phyloP scores from a whole-genome alignment of 805 yeast genomes.

The Groenewaldozyma salmanticensis region DNA sequence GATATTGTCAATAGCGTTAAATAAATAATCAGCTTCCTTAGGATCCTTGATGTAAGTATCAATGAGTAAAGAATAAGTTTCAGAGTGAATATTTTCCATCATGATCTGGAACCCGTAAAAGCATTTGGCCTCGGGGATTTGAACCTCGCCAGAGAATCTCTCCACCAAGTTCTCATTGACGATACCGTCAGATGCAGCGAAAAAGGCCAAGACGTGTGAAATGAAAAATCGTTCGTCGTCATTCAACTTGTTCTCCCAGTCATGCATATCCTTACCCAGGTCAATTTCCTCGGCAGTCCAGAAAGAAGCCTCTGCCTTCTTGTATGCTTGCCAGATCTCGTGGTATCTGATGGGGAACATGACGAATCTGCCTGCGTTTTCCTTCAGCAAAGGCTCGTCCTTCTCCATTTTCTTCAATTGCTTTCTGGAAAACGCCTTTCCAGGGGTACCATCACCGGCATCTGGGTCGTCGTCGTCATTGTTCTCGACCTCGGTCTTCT shows the following conservation, averaged over 20 bases:
- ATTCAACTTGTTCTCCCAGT: conserved; percentile 84
- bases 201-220: conserved; percentile 90
- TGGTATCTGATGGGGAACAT: conserved; percentile 94
- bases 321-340: conserved; percentile 98
- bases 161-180: conserved; percentile 97
- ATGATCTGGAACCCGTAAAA: conserved; percentile 98
- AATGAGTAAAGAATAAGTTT: conserved; percentile 88
- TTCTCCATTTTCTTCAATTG: conserved; percentile 63
- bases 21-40: conserved; percentile 78
- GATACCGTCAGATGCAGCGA: conserved; percentile 98
- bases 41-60: conserved; percentile 96
- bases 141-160: conserved; percentile 95
- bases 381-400: conserved; percentile 80
- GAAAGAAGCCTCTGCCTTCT: conserved; percentile 98
- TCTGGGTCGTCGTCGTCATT: conserved; percentile 9
- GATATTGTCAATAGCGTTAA: conserved; percentile 92
- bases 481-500: conserved; percentile 9
- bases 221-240: conserved; percentile 89
- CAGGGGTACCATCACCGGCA: conserved; percentile 2
- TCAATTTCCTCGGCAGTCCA: conserved; percentile 99
- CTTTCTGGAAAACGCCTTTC: conserved; percentile 24
- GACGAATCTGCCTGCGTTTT: conserved; percentile 83
- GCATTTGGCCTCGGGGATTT: conserved; percentile 95
- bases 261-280: conserved; percentile 79
- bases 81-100: conserved; percentile 99